phyloP scores from a whole-genome alignment of 768 basidiomycete genomes.

The Termitomyces titanicus region DNA sequence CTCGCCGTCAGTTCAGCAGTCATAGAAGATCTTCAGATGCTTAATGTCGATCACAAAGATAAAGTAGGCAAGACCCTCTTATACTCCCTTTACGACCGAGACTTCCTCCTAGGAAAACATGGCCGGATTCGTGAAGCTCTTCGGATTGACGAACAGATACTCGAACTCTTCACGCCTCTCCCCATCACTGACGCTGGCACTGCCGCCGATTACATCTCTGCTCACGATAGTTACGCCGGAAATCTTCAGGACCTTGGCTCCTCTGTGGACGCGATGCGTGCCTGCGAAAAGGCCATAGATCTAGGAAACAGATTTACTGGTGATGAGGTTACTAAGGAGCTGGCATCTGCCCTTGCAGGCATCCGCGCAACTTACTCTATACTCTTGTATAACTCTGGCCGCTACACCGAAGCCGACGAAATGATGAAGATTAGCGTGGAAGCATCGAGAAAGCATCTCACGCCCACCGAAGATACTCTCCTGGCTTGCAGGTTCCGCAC shows the following conservation, averaged over 20 bases:
- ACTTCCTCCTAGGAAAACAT: slow-evolving; percentile 7
- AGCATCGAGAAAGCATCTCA: background rate
- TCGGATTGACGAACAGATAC: background rate
- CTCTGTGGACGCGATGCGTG: background rate
- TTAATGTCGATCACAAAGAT: background rate
- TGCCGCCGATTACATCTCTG: slow-evolving; percentile 1
- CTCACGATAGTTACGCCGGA: background rate
- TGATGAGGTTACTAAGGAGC: background rate
- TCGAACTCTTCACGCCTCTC: background rate
- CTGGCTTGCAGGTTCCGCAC: slow-evolving; percentile 2
- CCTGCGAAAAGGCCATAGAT: slow-evolving; percentile 4
- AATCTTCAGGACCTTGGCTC: slow-evolving; percentile 6
- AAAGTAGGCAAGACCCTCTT: background rate
- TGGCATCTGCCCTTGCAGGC: slow-evolving; percentile 2
- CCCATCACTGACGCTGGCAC: background rate
- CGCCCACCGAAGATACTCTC: slow-evolving; percentile 1
- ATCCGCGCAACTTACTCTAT: background rate
- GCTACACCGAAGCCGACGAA: slow-evolving; percentile 3
- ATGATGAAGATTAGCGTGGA: background rate
- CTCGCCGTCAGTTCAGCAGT: slow-evolving; percentile 2
- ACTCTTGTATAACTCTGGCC: background rate
- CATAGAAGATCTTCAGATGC: slow-evolving; percentile 1
- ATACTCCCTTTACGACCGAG: background rate
- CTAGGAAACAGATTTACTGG: background rate
- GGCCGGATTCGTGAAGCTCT: slow-evolving; percentile 7